Evolutionary conservation across 306 rosid species (phyloP), one percentile per base, ranked within the genome.

Genomic region (Medicago lupulina): DNA sequence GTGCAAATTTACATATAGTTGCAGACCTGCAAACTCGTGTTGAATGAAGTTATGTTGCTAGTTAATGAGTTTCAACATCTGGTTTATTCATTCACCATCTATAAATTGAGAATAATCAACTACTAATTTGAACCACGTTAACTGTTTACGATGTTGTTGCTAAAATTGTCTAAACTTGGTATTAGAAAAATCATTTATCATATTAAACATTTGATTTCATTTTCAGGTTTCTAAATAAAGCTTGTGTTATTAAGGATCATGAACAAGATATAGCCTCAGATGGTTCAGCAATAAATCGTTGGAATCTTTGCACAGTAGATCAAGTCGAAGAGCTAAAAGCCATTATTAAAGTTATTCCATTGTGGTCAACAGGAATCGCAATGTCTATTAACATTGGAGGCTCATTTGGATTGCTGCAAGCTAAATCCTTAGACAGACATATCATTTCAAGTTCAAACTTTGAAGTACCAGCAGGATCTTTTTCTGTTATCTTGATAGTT

Each of bases 281-380:
- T 58, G 95, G 91, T 4, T 83, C 78, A 21, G 91, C 91, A 23
- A 41, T 57, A 63, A 67, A 87, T 83, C 87, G 87, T 1, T 88
- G 93, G 97, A 84, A 57, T 21, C 83, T 89, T 0, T 89, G 96
- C 87, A 85, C 91, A 14, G 50, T 79, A 13, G 87, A 84, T 73
- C 86, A 89, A 85, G 93, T 86, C 8, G 97, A 92, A 75, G 91
- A 88, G 62, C 85, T 92, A 0, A 92, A 89, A 71, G 80, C 88
- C 21, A 81, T 92, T n/a, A 44, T 89, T 14, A 86, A 54, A 76
- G 88, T 89, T 0, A 81, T 92, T 9, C 93, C 97, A 2, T 67
- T 92, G 19, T 92, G 97, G 93, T 88, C 91, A 15, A 78, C 90
- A 1, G 91, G 87, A 51, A 67, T 89, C 11, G 66, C 83, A 79